Percentiles rank a stretch among this genome's conserved stretches.
These are phyloP conservation scores for Ascochyta koolunga DNA, from an alignment of 2,329 filamentous ascomycete species.

Conservation along the genomic window DNA sequence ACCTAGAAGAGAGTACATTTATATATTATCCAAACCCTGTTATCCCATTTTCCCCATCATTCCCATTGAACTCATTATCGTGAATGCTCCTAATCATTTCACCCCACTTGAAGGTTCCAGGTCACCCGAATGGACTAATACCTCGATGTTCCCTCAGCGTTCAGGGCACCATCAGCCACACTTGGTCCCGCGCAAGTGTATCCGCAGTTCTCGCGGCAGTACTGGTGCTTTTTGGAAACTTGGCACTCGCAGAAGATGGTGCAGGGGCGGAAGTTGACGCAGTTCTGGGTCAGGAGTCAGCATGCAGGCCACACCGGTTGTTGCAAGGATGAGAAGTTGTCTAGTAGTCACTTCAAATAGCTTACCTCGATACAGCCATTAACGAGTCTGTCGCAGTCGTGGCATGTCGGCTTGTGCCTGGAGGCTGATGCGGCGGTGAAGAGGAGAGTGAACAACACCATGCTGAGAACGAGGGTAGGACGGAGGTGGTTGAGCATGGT, in stretches of 20 bases:
- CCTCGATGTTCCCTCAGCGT: background rate
- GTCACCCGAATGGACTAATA: background rate
- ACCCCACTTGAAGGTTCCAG: background rate
- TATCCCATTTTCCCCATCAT: no score
- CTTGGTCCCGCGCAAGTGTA: background rate
- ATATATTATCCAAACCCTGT: background rate
- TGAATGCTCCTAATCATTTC: no score
- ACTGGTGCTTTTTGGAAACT: background rate
- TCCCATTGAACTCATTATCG: no score
- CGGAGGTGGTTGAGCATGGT: background rate
- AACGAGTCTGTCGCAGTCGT: background rate
- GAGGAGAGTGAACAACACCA: background rate
- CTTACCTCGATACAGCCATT: background rate
- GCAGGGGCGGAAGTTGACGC: background rate
- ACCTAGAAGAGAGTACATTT: background rate
- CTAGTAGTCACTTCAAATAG: background rate
- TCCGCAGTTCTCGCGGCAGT: slow-evolving; percentile 1
- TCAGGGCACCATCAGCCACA: background rate
- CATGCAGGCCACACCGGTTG: background rate
- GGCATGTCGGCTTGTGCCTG: background rate
- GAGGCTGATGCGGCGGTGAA: background rate
- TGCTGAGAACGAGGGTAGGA: background rate
- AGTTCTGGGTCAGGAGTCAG: background rate
- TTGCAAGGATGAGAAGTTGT: background rate
- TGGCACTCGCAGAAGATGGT: background rate